Percentiles rank a stretch among this genome's conserved stretches.
Conservation (phyloP, 2,329 filamentous ascomycete genomes). For the Dactylellina cionopaga region DNA sequence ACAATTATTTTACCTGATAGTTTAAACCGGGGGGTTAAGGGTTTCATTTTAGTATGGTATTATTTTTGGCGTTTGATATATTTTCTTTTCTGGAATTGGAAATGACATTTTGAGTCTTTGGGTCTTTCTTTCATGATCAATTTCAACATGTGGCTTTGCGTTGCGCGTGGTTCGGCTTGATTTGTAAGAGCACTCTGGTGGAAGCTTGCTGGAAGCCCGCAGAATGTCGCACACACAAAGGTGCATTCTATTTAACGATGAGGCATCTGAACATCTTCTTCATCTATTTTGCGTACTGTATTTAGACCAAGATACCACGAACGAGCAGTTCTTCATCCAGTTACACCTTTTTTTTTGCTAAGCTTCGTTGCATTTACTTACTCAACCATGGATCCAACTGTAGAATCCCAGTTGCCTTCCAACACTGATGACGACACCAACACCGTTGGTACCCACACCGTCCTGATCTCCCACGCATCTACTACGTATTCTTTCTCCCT, state of each 20-base stretch:
- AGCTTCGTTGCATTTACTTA: background rate
- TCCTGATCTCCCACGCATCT: conserved; percentile 63
- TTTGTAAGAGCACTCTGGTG: conserved; percentile 46
- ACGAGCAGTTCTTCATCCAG: too few species aligned
- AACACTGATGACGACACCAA: background rate
- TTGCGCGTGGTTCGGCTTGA: conserved; percentile 14
- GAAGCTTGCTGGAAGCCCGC: conserved; percentile 42
- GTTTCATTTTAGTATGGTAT: background rate
- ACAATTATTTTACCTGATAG: conserved; percentile 4
- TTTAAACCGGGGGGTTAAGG: background rate
- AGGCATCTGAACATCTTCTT: background rate
- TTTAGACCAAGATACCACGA: too few species aligned
- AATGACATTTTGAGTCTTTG: background rate
- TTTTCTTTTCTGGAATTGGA: background rate
- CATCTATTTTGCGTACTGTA: background rate
- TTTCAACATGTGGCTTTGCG: conserved; percentile 5
- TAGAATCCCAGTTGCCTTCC: background rate
- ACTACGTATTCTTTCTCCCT: conserved; percentile 64
- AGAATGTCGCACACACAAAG: conserved; percentile 17
- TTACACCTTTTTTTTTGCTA: too few species aligned
- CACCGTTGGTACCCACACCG: conserved; percentile 61
- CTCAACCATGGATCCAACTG: conserved; percentile 19
- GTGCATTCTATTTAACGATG: background rate
- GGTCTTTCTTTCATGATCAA: background rate
- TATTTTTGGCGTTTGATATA: background rate